Base-by-base conservation (phyloP, 441 rosid species). In the Pelargonium exstipulatum region DNA sequence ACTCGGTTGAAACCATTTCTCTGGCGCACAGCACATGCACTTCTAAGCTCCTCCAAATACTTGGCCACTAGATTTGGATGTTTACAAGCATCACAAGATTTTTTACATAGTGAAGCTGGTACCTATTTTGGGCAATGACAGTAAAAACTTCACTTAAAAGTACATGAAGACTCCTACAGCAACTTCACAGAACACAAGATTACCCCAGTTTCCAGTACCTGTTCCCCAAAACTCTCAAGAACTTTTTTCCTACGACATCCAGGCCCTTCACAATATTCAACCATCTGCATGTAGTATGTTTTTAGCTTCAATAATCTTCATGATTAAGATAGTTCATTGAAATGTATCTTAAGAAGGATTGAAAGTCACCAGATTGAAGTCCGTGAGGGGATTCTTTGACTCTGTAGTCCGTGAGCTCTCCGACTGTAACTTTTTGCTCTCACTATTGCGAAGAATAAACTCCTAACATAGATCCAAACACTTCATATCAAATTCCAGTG, bases 241-340 rank as follows among this genome's bases (percentile, higher is more conserved):
- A 94, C 83, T 75, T 83, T 94, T 83, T 84, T 86, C 79, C 99
- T 82, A 63, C 97, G 92, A 79, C 99, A 91, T 74, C 96, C 96
- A 74, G 95, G 79, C 81, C 85, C 81, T 82, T 90, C 99, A 53
- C 97, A 95, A 76, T 91, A 95, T 69, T 83, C 88, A 76, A 91
- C 83, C 85, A 95, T 87, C 99, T 91, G 85, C 61, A 81, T 14
- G 66, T 16, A 14, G 65, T 22, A 71, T 10, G 66, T 2, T 13
- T 48, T 66, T 69, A 77, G 69, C 48, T 48, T 73, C 60, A 35
- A 67, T 65, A 78, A 79, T 62, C 73, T 18, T 66, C 63, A 53
- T 35, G 42, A 37, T 72, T 63, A 69, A 69, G 66, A 61, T 71
- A 32, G 69, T 66, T 57, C 13, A 62, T 58, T 66, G 16, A 42